Evolutionary conservation across 2,329 filamentous ascomycete species (phyloP).

Genomic region (Diaporthe humulicola): DNA sequence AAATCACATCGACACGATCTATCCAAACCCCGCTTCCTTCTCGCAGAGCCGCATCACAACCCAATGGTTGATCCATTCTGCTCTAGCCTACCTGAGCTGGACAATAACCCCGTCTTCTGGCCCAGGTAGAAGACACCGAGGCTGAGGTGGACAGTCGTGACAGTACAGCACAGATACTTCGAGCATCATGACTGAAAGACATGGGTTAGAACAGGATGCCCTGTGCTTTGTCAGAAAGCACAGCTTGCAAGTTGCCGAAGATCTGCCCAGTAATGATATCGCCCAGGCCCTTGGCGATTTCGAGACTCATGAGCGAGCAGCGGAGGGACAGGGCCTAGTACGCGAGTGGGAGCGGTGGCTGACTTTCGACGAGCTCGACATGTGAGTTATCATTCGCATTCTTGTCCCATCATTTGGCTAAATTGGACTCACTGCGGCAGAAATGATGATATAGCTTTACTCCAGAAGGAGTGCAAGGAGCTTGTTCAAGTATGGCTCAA

Average conservation of each 20-base stretch:
- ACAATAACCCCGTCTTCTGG: not conserved
- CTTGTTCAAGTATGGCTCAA: not conserved
- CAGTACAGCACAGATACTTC: not conserved
- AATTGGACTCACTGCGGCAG: not conserved
- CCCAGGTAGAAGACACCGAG: not conserved
- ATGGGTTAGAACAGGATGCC: not conserved
- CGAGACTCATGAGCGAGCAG: not conserved
- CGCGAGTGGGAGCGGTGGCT: not conserved
- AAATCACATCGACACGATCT: not conserved
- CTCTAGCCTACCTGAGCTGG: not conserved
- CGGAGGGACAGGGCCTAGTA: too few relatives aligned
- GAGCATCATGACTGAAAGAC: not conserved
- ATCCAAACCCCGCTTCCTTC: not conserved
- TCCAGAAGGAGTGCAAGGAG: slow-evolving; percentile 1
- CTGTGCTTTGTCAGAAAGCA: not conserved
- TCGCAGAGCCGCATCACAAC: not conserved
- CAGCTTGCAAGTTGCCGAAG: not conserved
- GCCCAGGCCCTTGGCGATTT: not conserved
- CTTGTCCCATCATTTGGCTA: not conserved
- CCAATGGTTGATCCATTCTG: not conserved
- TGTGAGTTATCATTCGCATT: not conserved
- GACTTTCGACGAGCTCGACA: not conserved
- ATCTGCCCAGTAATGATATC: not conserved
- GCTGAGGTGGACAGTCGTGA: not conserved
- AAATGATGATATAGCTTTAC: not conserved